These are phyloP conservation scores for Melanomma pulvis-pyrius DNA, from an alignment of 495 filamentous ascomycete genomes.

Conservation along the genomic window DNA sequence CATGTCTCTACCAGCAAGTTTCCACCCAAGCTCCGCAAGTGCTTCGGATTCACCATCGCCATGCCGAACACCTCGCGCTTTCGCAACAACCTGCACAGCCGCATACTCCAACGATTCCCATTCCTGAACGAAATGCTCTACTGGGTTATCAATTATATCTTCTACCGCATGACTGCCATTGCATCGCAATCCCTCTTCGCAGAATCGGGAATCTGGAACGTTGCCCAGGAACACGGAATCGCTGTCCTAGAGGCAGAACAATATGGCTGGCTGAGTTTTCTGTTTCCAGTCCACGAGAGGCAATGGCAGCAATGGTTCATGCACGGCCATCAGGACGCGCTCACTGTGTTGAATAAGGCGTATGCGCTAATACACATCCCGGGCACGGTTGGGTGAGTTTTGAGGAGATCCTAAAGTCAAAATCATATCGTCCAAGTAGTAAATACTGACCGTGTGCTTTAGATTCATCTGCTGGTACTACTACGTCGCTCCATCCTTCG, in stretches of 20 bases:
- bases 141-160: conserved; percentile 61
- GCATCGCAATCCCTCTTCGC: conserved; percentile 61
- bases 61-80: conserved; percentile 65
- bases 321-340: conserved; percentile 53
- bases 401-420: neutral
- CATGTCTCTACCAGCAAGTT: conserved; percentile 44
- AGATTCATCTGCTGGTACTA: conserved; percentile 71
- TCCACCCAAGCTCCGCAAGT: conserved; percentile 52
- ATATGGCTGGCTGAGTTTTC: conserved; percentile 53
- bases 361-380: conserved; percentile 71
- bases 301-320: conserved; percentile 65
- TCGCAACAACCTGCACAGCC: conserved; percentile 57
- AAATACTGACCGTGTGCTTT: neutral
- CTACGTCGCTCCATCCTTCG: conserved; percentile 58
- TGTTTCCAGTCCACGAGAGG: conserved; percentile 59
- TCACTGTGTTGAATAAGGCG: conserved; percentile 63
- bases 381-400: conserved; percentile 63
- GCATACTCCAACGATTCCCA: conserved; percentile 46
- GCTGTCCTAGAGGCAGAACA: conserved; percentile 66
- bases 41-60: conserved; percentile 51
- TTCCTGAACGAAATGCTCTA: conserved; percentile 44
- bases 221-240: conserved; percentile 66
- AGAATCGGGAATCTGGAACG: conserved; percentile 63
- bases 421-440: neutral
- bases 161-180: conserved; percentile 64